Evolutionary conservation across 2,329 filamentous ascomycete species (phyloP).

Genomic region (Zymoseptoria tritici): DNA sequence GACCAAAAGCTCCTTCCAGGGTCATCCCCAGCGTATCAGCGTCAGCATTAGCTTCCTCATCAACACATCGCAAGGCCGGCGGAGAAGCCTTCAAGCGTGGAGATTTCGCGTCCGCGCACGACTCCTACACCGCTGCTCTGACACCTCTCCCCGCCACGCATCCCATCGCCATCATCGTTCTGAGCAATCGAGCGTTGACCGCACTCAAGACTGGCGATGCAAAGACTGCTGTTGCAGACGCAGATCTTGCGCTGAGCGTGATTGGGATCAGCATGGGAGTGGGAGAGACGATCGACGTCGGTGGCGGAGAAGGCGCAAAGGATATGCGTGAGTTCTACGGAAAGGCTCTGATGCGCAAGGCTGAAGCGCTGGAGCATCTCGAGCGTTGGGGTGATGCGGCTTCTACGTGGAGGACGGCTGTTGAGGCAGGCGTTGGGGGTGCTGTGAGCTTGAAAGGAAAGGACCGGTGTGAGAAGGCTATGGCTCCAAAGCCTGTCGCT

Average conservation of each 20-base stretch:
- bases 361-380: slow-evolving; percentile 90
- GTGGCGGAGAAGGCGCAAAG: slow-evolving; percentile 52
- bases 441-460: slow-evolving; percentile 75
- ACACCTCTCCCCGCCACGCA: slow-evolving; percentile 67
- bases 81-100: slow-evolving; percentile 89
- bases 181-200: slow-evolving; percentile 86
- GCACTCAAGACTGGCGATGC: slow-evolving; percentile 87
- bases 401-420: slow-evolving; percentile 69
- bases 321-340: slow-evolving; percentile 91
- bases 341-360: slow-evolving; percentile 89
- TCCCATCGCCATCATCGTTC: slow-evolving; percentile 77
- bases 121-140: slow-evolving; percentile 72
- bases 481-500: slow-evolving; percentile 34
- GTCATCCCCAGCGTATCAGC: slow-evolving; percentile 61
- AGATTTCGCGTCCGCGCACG: slow-evolving; percentile 80
- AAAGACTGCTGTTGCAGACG: slow-evolving; percentile 77
- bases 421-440: slow-evolving; percentile 81
- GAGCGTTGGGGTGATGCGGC: slow-evolving; percentile 87
- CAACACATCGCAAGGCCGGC: slow-evolving; percentile 69
- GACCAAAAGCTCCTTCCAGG: slow-evolving; percentile 46
- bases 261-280: slow-evolving; percentile 76
- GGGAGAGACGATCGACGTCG: slow-evolving; percentile 68
- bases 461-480: slow-evolving; percentile 79
- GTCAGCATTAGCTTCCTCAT: slow-evolving; percentile 64
- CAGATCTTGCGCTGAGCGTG: slow-evolving; percentile 68